These are phyloP conservation scores for Vitis cinerea DNA, from an alignment of 164 flowering plant genomes.

Conservation along the genomic window DNA sequence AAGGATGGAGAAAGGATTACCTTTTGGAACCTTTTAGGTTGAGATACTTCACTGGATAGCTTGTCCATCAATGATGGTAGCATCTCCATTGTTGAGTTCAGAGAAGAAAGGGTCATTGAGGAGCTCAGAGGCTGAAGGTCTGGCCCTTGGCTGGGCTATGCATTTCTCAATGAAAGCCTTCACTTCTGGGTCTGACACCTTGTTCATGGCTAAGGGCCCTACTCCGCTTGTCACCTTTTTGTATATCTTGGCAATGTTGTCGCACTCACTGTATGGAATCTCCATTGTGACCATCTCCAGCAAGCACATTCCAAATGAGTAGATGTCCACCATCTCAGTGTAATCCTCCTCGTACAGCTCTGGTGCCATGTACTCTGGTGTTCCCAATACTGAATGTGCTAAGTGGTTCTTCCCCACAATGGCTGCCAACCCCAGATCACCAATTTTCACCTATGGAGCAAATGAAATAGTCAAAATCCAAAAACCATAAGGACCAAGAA, in stretches of 20 bases:
- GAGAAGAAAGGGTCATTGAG: constrained; percentile 53
- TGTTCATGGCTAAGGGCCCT: constrained; percentile 41
- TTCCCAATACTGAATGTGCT: constrained; percentile 57
- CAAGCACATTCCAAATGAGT: constrained; percentile 66
- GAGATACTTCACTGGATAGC: not conserved
- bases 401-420: constrained; percentile 48
- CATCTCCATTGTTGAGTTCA: constrained; percentile 24
- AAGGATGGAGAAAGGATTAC: no score
- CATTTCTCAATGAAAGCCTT: constrained; percentile 55
- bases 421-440: constrained; percentile 63
- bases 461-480: no score
- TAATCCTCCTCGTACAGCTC: constrained; percentile 71
- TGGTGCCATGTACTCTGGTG: constrained; percentile 76
- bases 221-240: constrained; percentile 54
- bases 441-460: constrained; percentile 46
- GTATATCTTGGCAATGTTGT: constrained; percentile 50
- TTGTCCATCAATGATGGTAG: not conserved
- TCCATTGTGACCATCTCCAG: constrained; percentile 64
- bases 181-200: constrained; percentile 43
- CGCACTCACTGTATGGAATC: constrained; percentile 67
- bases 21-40: no score
- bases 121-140: constrained; percentile 60
- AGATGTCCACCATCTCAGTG: constrained; percentile 61
- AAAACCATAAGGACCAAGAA: not conserved
- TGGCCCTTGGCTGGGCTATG: constrained; percentile 39